These are phyloP conservation scores for Epichloe sibirici DNA, from an alignment of 2,329 filamentous ascomycete species.

Conservation along the genomic window DNA sequence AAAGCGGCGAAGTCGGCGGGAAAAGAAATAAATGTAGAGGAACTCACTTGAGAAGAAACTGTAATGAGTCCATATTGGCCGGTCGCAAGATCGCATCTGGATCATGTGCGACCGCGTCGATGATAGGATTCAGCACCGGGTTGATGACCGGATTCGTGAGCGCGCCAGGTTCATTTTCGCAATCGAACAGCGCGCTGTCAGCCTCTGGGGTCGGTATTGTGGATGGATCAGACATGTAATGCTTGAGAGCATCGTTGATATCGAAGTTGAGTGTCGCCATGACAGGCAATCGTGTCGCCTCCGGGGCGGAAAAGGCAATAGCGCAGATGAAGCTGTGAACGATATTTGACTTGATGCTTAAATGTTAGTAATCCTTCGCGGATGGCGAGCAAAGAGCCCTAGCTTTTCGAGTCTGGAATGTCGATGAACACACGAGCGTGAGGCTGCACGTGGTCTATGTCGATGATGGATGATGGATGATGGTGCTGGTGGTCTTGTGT, in stretches of 20 bases:
- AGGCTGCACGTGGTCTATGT: not conserved
- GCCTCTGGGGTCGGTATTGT: constrained; percentile 78
- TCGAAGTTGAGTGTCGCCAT: constrained; percentile 80
- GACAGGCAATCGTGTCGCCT: constrained; percentile 19
- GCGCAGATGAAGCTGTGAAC: not conserved
- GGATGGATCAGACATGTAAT: constrained; percentile 87
- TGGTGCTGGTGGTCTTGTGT: not conserved
- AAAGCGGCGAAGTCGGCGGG: not conserved
- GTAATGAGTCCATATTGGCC: constrained; percentile 78
- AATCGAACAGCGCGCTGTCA: constrained; percentile 70
- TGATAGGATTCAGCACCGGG: constrained; percentile 76
- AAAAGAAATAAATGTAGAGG: not conserved
- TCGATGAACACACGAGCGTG: not conserved
- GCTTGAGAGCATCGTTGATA: constrained; percentile 91
- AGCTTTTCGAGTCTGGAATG: not conserved
- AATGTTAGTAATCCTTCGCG: not conserved
- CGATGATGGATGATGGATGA: not conserved
- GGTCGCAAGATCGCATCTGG: constrained; percentile 76
- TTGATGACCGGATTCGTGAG: constrained; percentile 72
- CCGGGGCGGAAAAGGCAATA: constrained; percentile 6
- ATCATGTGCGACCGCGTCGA: constrained; percentile 84
- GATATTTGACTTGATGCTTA: not conserved
- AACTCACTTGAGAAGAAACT: constrained; percentile 91
- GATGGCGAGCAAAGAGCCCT: not conserved
- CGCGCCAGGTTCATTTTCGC: constrained; percentile 81